phyloP scores from a whole-genome alignment of 495 filamentous ascomycete species.

The Penicillium tannophilum region DNA sequence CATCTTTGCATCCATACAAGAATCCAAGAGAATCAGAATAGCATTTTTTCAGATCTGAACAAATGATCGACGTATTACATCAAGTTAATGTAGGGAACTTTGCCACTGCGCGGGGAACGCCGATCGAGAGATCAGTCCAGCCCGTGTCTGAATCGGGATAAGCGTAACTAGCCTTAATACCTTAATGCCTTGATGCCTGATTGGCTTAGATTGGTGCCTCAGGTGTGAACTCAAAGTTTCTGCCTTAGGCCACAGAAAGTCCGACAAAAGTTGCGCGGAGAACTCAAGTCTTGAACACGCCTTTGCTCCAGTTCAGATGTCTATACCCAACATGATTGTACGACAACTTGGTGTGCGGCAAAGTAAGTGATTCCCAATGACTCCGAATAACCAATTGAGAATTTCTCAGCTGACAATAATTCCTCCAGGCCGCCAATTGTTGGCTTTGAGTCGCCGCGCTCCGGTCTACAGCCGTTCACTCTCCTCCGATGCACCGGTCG shows the following conservation, averaged over 20 bases:
- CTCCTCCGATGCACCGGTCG: constrained; percentile 37
- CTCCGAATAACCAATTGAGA: background rate
- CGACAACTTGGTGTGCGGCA: constrained; percentile 47
- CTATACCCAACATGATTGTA: constrained; percentile 45
- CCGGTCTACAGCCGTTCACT: constrained; percentile 40
- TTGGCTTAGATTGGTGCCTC: constrained; percentile 17
- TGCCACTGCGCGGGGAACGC: constrained; percentile 15
- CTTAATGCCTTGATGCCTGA: constrained; percentile 17
- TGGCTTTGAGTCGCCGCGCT: constrained; percentile 40
- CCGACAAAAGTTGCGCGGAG: constrained; percentile 48
- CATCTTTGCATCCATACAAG: constrained; percentile 22
- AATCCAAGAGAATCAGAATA: constrained; percentile 7
- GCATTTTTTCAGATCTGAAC: constrained; percentile 11
- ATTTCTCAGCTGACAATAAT: constrained; percentile 9
- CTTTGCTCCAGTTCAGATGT: constrained; percentile 15
- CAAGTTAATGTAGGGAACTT: constrained; percentile 6
- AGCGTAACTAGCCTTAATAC: constrained; percentile 14
- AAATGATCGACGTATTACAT: constrained; percentile 9
- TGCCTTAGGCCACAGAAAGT: constrained; percentile 32
- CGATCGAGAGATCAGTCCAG: background rate
- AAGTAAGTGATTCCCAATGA: constrained; percentile 33
- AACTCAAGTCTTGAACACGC: constrained; percentile 26
- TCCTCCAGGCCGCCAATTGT: constrained; percentile 45
- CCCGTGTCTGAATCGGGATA: constrained; percentile 8
- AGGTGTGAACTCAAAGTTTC: constrained; percentile 17